Conservation (phyloP, 2,329 filamentous ascomycete genomes). For the Aspergillus hortae region DNA sequence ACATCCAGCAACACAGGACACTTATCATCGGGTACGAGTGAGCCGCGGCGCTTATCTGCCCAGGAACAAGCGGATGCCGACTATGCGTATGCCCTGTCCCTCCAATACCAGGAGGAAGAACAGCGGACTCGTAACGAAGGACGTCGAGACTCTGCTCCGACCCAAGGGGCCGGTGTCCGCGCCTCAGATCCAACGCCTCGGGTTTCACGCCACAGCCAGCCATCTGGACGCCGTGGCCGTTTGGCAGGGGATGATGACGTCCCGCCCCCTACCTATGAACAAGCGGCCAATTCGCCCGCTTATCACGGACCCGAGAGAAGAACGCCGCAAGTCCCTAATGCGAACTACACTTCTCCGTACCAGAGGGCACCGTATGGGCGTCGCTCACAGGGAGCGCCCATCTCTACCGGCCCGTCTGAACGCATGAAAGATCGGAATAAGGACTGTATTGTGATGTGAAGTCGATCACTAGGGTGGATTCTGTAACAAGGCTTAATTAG, state of each 20-base stretch:
- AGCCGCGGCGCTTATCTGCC: slow-evolving; percentile 18
- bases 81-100: slow-evolving; percentile 81
- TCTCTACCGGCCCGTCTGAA: slow-evolving; percentile 12
- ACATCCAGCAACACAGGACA: slow-evolving; percentile 22
- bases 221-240: slow-evolving; percentile 22
- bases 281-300: slow-evolving; percentile 55
- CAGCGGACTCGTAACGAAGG: slow-evolving; percentile 55
- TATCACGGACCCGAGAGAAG: slow-evolving; percentile 49
- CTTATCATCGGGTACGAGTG: slow-evolving; percentile 6
- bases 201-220: slow-evolving; percentile 18
- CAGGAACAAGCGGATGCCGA: slow-evolving; percentile 69
- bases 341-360: slow-evolving; percentile 17
- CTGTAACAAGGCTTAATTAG: too few species aligned
- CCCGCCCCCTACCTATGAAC: slow-evolving; percentile 64
- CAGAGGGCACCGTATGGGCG: slow-evolving; percentile 16
- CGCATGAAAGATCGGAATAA: slow-evolving; percentile 34
- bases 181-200: slow-evolving; percentile 20
- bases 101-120: slow-evolving; percentile 94
- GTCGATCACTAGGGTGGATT: background rate
- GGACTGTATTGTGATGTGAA: slow-evolving; percentile 44
- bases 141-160: slow-evolving; percentile 32
- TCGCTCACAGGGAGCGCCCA: slow-evolving; percentile 11
- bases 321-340: slow-evolving; percentile 32
- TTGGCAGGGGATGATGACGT: slow-evolving; percentile 43
- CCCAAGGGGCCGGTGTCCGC: slow-evolving; percentile 18